phyloP scores from a whole-genome alignment of 2,329 filamentous ascomycete genomes.

The Colletotrichum sp. region DNA sequence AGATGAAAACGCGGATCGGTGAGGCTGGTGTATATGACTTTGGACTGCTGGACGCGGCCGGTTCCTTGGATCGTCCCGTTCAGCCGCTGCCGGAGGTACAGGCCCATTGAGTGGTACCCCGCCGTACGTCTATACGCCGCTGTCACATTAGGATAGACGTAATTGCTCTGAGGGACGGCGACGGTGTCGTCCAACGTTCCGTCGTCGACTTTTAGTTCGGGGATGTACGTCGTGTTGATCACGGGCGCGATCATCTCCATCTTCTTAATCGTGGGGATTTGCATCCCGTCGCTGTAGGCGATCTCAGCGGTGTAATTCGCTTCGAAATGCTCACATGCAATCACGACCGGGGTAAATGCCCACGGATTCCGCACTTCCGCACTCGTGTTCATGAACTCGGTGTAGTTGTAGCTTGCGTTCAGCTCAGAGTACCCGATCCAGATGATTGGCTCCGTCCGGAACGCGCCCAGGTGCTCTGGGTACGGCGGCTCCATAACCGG shows the following conservation, averaged over 20 bases:
- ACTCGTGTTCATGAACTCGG: slow-evolving; percentile 20
- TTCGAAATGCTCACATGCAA: slow-evolving; percentile 39
- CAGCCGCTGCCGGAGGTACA: slow-evolving; percentile 31
- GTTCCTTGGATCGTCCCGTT: slow-evolving; percentile 31
- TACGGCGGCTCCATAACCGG: slow-evolving; percentile 22
- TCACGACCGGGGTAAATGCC: slow-evolving; percentile 33
- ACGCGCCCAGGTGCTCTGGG: slow-evolving; percentile 31
- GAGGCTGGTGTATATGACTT: slow-evolving; percentile 43
- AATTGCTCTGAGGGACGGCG: slow-evolving; percentile 27
- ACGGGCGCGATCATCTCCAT: slow-evolving; percentile 26
- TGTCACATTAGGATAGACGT: slow-evolving; percentile 27
- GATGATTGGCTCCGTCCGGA: slow-evolving; percentile 36
- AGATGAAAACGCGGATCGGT: slow-evolving; percentile 33
- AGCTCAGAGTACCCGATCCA: slow-evolving; percentile 36
- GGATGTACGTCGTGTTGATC: slow-evolving; percentile 31
- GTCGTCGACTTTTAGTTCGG: slow-evolving; percentile 28
- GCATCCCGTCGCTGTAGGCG: slow-evolving; percentile 27
- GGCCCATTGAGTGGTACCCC: slow-evolving; percentile 35
- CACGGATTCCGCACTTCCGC: not conserved
- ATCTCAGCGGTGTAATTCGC: slow-evolving; percentile 34
- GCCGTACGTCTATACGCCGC: slow-evolving; percentile 30
- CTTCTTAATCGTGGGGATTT: slow-evolving; percentile 25
- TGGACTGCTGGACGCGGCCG: slow-evolving; percentile 28
- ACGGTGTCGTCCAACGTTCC: slow-evolving; percentile 36
- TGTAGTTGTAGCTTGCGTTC: slow-evolving; percentile 21